Evolutionary conservation across 768 basidiomycete species (phyloP).

Genomic region (Lactifluus piperatus): DNA sequence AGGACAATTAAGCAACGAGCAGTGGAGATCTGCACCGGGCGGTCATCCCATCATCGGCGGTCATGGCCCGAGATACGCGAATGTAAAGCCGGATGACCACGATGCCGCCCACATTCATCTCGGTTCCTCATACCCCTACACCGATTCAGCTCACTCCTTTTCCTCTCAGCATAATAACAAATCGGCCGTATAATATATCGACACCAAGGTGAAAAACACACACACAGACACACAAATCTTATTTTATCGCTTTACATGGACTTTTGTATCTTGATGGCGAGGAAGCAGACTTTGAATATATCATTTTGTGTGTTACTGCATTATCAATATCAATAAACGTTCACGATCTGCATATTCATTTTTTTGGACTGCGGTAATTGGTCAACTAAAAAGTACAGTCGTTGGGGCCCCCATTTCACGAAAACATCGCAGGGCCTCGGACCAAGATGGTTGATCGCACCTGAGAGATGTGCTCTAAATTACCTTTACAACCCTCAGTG

Average conservation of each 20-base stretch:
- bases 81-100: background rate
- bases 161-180: background rate
- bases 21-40: background rate
- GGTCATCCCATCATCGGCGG: background rate
- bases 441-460: background rate
- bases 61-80: background rate
- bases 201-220: background rate
- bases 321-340: background rate
- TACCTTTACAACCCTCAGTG: no score
- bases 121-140: constrained; percentile 5
- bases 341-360: background rate
- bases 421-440: background rate
- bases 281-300: background rate
- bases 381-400: no score
- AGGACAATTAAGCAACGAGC: background rate
- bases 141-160: background rate
- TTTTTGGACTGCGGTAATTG: no score
- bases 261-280: background rate
- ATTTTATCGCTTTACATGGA: background rate
- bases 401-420: no score
- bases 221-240: background rate
- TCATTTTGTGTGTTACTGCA: background rate
- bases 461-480: no score
- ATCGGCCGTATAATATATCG: background rate
- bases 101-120: constrained; percentile 5